These are phyloP conservation scores for Trypethelium eluteriae DNA, from an alignment of 495 filamentous ascomycete species.

Conservation along the genomic window DNA sequence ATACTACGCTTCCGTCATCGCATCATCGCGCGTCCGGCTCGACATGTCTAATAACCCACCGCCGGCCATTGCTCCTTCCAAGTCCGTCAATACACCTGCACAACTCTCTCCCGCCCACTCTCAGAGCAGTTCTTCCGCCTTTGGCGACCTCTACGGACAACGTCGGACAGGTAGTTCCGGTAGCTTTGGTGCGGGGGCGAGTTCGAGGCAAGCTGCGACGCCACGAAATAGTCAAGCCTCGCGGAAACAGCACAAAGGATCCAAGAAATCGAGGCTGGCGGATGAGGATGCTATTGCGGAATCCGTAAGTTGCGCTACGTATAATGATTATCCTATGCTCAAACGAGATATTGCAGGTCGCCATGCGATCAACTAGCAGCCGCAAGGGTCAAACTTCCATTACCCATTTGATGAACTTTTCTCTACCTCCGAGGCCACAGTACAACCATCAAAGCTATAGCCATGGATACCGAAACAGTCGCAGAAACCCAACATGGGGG, in stretches of 20 bases:
- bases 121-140: constrained; percentile 28
- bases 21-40: constrained; percentile 10
- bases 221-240: constrained; percentile 65
- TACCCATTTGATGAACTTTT: constrained; percentile 91
- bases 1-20: constrained; percentile 14
- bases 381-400: constrained; percentile 93
- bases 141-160: constrained; percentile 40
- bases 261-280: constrained; percentile 48
- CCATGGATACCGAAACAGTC: constrained; percentile 43
- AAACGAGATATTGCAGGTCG: constrained; percentile 42
- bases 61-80: constrained; percentile 26
- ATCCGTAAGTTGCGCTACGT: constrained; percentile 46
- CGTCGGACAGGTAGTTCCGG: constrained; percentile 56
- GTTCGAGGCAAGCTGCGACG: constrained; percentile 35
- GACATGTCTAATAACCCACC: constrained; percentile 21
- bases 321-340: not conserved
- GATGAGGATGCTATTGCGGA: constrained; percentile 81
- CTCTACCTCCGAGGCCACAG: constrained; percentile 67
- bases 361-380: constrained; percentile 74
- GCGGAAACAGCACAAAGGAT: constrained; percentile 65
- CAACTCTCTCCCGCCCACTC: constrained; percentile 33
- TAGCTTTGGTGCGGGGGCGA: constrained; percentile 51
- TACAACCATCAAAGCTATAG: constrained; percentile 49
- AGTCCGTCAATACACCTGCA: constrained; percentile 26
- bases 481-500: constrained; percentile 70